phyloP scores from a whole-genome alignment of 2,329 filamentous ascomycete genomes.

The Colletotrichum eremochloae region DNA sequence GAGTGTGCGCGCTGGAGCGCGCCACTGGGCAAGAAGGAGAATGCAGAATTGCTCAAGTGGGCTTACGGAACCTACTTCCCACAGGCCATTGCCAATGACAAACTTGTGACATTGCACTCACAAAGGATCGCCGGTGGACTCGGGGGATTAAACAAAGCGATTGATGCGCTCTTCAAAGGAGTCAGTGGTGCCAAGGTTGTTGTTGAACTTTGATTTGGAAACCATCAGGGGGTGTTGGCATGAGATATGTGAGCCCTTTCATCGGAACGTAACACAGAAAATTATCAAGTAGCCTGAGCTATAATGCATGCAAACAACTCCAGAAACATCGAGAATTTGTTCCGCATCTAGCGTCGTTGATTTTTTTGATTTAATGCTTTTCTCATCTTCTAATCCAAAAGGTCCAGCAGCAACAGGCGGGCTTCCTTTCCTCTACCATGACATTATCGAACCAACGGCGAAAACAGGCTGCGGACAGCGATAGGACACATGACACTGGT shows the following conservation, averaged over 20 bases:
- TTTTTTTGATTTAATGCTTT: not conserved
- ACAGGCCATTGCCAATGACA: slow-evolving; percentile 12
- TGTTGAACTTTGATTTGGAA: slow-evolving; percentile 6
- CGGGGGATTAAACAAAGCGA: slow-evolving; percentile 14
- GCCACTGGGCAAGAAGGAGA: slow-evolving; percentile 4
- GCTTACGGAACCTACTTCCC: slow-evolving; percentile 23
- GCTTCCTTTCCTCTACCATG: not conserved
- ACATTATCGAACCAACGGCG: not conserved
- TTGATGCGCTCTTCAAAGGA: slow-evolving; percentile 25
- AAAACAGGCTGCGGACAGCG: not conserved
- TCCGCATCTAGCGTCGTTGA: not conserved
- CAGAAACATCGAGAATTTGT: not conserved
- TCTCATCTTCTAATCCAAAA: not conserved
- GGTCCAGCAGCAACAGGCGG: not conserved
- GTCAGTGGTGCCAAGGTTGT: slow-evolving; percentile 30
- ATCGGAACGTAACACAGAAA: not conserved
- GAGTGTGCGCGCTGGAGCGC: slow-evolving; percentile 10
- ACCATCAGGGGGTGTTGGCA: fast-evolving
- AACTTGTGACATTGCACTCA: slow-evolving; percentile 1
- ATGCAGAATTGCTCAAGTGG: slow-evolving; percentile 21
- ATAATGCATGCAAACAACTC: no score
- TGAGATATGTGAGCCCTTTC: no score
- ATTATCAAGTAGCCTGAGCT: not conserved
- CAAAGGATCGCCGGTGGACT: slow-evolving; percentile 20
- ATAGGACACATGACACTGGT: slow-evolving; percentile 11